Conservation (phyloP, 2,329 filamentous ascomycete genomes). For the Ceratocystis eucalypticola region DNA sequence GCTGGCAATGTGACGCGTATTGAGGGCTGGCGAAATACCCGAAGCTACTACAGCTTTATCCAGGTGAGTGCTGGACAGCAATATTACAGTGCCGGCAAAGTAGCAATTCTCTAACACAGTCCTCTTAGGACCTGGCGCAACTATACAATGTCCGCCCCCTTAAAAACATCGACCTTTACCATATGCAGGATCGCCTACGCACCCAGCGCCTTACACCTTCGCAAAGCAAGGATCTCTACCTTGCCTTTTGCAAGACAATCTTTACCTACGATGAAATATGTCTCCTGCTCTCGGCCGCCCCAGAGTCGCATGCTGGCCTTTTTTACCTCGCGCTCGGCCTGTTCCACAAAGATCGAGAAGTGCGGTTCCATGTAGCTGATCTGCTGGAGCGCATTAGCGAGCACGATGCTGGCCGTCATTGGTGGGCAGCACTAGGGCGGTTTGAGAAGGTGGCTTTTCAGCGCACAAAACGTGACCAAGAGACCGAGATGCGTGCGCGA, state of each 20-base stretch:
- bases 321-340: slow-evolving; percentile 86
- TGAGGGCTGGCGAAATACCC: slow-evolving; percentile 90
- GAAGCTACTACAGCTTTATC: slow-evolving; percentile 91
- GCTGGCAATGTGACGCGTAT: slow-evolving; percentile 85
- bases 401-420: slow-evolving; percentile 85
- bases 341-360: slow-evolving; percentile 75
- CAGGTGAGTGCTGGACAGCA: slow-evolving; percentile 39
- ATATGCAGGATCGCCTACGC: slow-evolving; percentile 83
- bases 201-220: slow-evolving; percentile 63
- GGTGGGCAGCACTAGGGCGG: slow-evolving; percentile 73
- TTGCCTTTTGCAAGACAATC: slow-evolving; percentile 62
- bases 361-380: slow-evolving; percentile 63
- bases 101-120: not conserved
- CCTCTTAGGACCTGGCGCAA: slow-evolving; percentile 46
- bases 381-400: slow-evolving; percentile 69
- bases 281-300: slow-evolving; percentile 66
- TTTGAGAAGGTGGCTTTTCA: slow-evolving; percentile 82
- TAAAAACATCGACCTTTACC: slow-evolving; percentile 72
- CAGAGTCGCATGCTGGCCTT: slow-evolving; percentile 72
- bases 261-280: slow-evolving; percentile 75
- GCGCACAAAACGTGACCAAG: slow-evolving; percentile 56
- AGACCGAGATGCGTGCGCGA: slow-evolving; percentile 37
- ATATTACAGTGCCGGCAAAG: slow-evolving; percentile 21
- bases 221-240: slow-evolving; percentile 72
- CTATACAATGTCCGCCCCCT: slow-evolving; percentile 53